Evolutionary conservation across 208 protist genomes (phyloP), one percentile per base, ranked within the genome.

Genomic region (Polymyxa betae): DNA sequence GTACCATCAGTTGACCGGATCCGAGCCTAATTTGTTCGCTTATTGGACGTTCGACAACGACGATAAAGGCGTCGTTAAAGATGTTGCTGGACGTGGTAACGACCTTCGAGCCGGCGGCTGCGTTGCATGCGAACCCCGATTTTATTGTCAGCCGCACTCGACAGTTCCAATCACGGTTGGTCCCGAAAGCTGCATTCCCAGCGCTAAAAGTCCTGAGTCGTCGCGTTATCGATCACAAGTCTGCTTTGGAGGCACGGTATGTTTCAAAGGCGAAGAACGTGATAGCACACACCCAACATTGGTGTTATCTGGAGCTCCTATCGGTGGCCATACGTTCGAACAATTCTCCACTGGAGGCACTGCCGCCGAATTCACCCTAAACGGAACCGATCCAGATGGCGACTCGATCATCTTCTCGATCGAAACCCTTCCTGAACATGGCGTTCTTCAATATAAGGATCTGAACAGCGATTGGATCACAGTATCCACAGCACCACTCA

Each of bases 21-120:
- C 16, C 54, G 54, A 66, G 54, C 20, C 54, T 29, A 29, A 66
- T 29, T 29, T 66, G 54, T 66, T 66, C 54, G 54, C 54, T 29
- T 66, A 66, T 29, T 66, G 54, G 54, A 66, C 54, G 54, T 66
- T 66, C 54, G 29, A 66, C 54, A 29, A 66, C 29, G 54, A 66
- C 54, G 54, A 16, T 29, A 29, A 29, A 16, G 54, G 54, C 54
- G 54, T 66, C 54, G 54, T 66, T 29, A 29, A 16, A 16, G 54
- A 66, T 29, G 54, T 32, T 16, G 29, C 54, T 29, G 54, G 54
- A 16, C 54, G 54, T 16, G 54, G 54, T 29, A 66, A 66, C 54
- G 54, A 66, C 54, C 54, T 66, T 16, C 54, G 29, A 16, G 54
- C 54, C 54, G 54, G 54, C 54, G 54, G 54, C 54, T 66, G 54